Evolutionary conservation across 495 filamentous ascomycete genomes (phyloP), one percentile per base, ranked within the genome.

Genomic region (Friedmanniomyces simplex): DNA sequence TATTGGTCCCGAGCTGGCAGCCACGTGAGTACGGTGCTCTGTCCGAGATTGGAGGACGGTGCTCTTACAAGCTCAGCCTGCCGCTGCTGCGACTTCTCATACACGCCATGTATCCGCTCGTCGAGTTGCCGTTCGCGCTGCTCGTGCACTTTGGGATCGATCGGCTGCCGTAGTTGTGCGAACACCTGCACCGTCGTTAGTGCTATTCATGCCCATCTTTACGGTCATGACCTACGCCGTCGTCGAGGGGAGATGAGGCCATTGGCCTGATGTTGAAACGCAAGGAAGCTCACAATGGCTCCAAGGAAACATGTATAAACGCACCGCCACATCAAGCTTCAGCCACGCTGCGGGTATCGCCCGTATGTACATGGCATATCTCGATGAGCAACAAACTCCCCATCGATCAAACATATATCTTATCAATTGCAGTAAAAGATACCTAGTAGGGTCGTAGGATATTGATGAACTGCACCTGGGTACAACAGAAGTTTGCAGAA

Each of bases 1-100:
- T 87, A 73, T 84, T 93, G 74, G 76, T 80, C 68, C 85, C 85
- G 59, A 91, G 80, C 87, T 90, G 63, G 18, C 67, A 39, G 39
- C n/a, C 66, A 41, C 63, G 13, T 48, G 57, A 66, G 55, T 69
- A 79, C 73, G 72, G 74, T 61, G 32, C 26, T 37, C 4, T 12
- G 18, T 12, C 34, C 37, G 10, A 34, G 42, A 39, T 0, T 12
- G 34, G 34, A 1, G 5, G 30, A 2, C 14, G 39, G 14, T n/a
- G 39, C 14, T 36, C 5, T 41, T 37, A 82, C 79, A 61, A 82
- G 62, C 58, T 86, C 79, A 11, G 71, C 75, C 30, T 89, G 71
- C 57, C 82, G 75, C 55, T 75, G 65, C 67, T 87, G 84, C 4
- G 82, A 79, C 66, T 83, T 85, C 63, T 83, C 79, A 66, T 82